Conservation (phyloP, 2,329 filamentous ascomycete species). For the Didymella segeticola region DNA sequence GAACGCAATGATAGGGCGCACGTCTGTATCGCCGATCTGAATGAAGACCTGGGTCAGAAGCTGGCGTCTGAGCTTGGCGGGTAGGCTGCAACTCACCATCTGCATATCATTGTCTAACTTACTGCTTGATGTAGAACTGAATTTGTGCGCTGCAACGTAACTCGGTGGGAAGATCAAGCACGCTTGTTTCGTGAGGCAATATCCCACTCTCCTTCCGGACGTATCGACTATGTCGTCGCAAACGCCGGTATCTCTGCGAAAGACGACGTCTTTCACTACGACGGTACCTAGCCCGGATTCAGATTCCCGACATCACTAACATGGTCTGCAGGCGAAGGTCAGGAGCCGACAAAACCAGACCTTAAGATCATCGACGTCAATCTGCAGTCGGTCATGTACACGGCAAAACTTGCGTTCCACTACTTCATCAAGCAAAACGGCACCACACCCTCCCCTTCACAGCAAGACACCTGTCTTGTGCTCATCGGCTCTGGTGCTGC, state of each 20-base stretch:
- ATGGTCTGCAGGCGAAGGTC: not conserved
- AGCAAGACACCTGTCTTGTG: conserved; percentile 15
- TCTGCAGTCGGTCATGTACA: not conserved
- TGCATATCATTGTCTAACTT: not conserved
- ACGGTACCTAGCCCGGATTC: not conserved
- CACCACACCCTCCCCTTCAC: not conserved
- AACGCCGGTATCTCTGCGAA: conserved; percentile 17
- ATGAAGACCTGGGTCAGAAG: not conserved
- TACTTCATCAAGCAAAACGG: conserved; percentile 16
- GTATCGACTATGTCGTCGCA: conserved; percentile 14
- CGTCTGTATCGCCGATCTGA: not conserved
- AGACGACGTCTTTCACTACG: conserved; percentile 17
- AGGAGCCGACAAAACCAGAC: not conserved
- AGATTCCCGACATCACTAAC: not conserved
- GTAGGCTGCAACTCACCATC: not conserved
- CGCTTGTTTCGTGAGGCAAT: not conserved
- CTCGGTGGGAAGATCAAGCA: not conserved
- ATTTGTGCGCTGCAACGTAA: not conserved
- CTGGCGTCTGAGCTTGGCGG: not conserved
- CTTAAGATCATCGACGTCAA: not conserved
- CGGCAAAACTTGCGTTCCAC: conserved; percentile 11
- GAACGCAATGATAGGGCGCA: not conserved
- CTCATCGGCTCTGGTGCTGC: conserved; percentile 15
- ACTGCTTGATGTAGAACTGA: not conserved
- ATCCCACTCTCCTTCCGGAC: not conserved